phyloP scores from a whole-genome alignment of 2,329 filamentous ascomycete species.

The Xylaria polymorpha region DNA sequence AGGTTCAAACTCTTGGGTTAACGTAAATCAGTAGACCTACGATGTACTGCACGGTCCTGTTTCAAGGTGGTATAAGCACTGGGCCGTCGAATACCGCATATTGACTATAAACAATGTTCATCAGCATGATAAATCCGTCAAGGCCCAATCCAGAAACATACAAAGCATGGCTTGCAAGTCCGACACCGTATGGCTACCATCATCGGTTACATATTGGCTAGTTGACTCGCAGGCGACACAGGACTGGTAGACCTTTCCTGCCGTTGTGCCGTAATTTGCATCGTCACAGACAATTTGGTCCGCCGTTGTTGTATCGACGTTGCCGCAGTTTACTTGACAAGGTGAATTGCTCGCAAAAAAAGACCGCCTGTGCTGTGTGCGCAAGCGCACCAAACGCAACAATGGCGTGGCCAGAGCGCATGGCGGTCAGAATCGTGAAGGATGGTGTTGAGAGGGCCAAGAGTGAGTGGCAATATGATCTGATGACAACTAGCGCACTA shows the following conservation, averaged over 20 bases:
- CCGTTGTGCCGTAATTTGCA: constrained; percentile 52
- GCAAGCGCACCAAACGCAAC: constrained; percentile 28
- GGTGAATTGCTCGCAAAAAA: constrained; percentile 53
- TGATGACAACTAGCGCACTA: constrained; percentile 1
- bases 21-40: constrained; percentile 52
- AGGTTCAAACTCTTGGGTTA: constrained; percentile 36
- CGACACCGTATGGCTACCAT: constrained; percentile 53
- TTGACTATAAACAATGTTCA: constrained; percentile 60
- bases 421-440: constrained; percentile 11
- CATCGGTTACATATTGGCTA: constrained; percentile 58
- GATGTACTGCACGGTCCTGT: constrained; percentile 64
- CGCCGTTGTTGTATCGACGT: constrained; percentile 58
- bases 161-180: constrained; percentile 68
- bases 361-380: constrained; percentile 18
- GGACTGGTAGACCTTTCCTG: constrained; percentile 62
- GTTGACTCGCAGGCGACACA: constrained; percentile 65
- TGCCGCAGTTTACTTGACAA: constrained; percentile 65
- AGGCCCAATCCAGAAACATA: constrained; percentile 53
- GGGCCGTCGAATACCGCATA: constrained; percentile 64
- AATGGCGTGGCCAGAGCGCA: constrained; percentile 20
- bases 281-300: constrained; percentile 63
- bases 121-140: constrained; percentile 32
- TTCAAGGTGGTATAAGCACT: constrained; percentile 63
- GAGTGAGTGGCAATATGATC: constrained; percentile 11
- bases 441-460: constrained; percentile 13